Base-by-base conservation (phyloP, 2,329 filamentous ascomycete species). In the Fusarium brevicatenulatum region DNA sequence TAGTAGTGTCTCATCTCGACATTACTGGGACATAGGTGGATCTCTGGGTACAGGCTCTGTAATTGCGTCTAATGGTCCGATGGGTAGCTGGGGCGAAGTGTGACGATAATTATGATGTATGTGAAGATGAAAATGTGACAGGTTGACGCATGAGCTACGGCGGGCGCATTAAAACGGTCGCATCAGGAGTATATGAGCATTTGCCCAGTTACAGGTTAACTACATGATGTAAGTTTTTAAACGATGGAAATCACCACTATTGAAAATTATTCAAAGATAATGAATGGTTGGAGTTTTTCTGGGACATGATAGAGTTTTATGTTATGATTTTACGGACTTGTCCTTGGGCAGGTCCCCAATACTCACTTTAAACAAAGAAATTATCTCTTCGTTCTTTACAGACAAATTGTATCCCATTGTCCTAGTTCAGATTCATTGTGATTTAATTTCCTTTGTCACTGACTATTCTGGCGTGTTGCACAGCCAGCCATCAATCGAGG, bases 11-110 rank as follows among this genome's bases (percentile, higher is more conserved):
- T 95, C 93, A 49, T 93, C 91, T 50, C 86, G 94, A 59, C 94
- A 97, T 80, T 98, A 97, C 81, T 98, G 95, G 95, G 95, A 97
- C 80, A 90, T 97, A 73, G 94, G 94, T 32, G 93, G 91, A 10
- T 95, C 91, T 76, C 88, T 94, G 30, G 93, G 93, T 4, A 95
- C 93, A 62, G 92, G 92, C 7, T 93, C 91, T 72, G 86, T 91
- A 70, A 89, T 93, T 80, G 90, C 89, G 5, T 87, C 89, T 53
- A 89, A 88, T 43, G 91, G 91, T 2, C 89, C 88, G 13, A 90
- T 93, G 86, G 93, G 93, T 21, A 91, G 89, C 74, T 96, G 93
- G 93, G 93, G 93, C 15, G 93, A 95, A 82, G 89, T 92, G 32
- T 92, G 76, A 81, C 55, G 59, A 68, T 52, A 23, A 54, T 18